Base-by-base conservation (phyloP, 2,329 filamentous ascomycete species). In the Fusarium brachygibbosum region DNA sequence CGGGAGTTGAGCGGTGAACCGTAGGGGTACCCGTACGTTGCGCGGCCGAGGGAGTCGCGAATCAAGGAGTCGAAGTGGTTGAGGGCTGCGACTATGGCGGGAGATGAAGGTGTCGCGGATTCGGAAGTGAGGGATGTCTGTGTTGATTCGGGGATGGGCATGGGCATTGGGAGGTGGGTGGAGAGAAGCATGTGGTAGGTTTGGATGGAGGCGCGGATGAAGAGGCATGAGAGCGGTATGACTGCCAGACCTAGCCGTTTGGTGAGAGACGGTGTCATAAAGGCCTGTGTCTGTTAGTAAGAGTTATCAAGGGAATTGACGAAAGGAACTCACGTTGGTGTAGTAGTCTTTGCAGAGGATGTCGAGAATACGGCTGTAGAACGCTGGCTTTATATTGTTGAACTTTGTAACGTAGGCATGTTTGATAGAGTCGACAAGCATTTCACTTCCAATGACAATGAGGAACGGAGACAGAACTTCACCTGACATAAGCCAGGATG, bases 371-470 rank as follows among this genome's bases (percentile, higher is more conserved):
- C 94, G 89, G 53, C 89, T 88, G 78, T 99, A 99, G 58, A 99
- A 92, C 9, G 87, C 88, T 5, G 96, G 96, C 69, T 96, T 95
- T 71, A 94, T 94, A 74, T 97, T 97, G 84, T 99, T 99, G 83
- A 99, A 99, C 77, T 99, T 99, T 77, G 91, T 94, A 77, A 99
- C 97, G 77, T 98, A 99, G 23, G 93, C 93, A 77, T 99, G 97
- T 79, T 99, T 99, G 78, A 98, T 88, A 88, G 93, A 94, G 80
- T 99, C 96, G 3, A 99, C 96, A 11, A 97, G 82, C 90, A 98
- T 98, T 81, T 99, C 96, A 67, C 94, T 97, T 2, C 94, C 95
- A 9, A 99, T 87, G 1, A 99, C 97, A 10, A 99, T 90, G 14
- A 99, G 82, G 72, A 99, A 99, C 0, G 96, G 97, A 0, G 93